phyloP scores from a whole-genome alignment of 1,284 basidiomycete genomes.

The Ceratobasidium sp. region DNA sequence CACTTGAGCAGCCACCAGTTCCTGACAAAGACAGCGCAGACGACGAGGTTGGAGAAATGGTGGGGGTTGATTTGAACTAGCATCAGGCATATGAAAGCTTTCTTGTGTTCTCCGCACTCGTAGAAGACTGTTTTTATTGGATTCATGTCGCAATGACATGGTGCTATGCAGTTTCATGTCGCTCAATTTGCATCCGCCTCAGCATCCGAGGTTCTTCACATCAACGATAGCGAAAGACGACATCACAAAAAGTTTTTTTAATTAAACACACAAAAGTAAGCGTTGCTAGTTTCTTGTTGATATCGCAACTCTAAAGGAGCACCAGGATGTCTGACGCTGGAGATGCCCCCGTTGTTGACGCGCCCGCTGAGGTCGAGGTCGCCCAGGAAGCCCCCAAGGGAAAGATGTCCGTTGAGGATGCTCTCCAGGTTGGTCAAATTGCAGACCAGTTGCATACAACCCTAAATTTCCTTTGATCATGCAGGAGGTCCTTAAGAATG shows the following conservation, averaged over 20 bases:
- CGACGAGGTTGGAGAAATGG: constrained; percentile 29
- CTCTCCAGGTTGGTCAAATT: constrained; percentile 77
- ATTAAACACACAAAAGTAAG: constrained; percentile 49
- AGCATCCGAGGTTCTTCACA: constrained; percentile 51
- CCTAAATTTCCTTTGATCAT: not conserved
- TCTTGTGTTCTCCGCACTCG: not conserved
- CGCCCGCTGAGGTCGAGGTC: constrained; percentile 78
- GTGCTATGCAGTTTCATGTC: constrained; percentile 6
- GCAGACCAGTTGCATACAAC: constrained; percentile 12
- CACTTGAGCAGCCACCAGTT: not conserved
- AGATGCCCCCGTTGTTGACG: constrained; percentile 84
- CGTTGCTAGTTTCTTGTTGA: not conserved
- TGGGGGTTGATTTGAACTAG: constrained; percentile 32
- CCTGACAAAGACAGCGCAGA: constrained; percentile 2
- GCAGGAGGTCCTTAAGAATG: constrained; percentile 93
- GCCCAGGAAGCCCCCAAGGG: constrained; percentile 89
- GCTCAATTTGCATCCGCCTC: constrained; percentile 17
- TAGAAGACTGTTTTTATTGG: not conserved
- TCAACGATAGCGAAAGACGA: constrained; percentile 94
- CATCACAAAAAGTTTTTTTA: constrained; percentile 56
- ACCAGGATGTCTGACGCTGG: constrained; percentile 96
- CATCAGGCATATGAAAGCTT: not conserved
- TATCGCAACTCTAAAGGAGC: not conserved
- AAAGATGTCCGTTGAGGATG: constrained; percentile 96
- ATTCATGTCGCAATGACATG: not conserved